Base-by-base conservation (phyloP, 2,329 filamentous ascomycete species). In the Fusarium mundagurra region DNA sequence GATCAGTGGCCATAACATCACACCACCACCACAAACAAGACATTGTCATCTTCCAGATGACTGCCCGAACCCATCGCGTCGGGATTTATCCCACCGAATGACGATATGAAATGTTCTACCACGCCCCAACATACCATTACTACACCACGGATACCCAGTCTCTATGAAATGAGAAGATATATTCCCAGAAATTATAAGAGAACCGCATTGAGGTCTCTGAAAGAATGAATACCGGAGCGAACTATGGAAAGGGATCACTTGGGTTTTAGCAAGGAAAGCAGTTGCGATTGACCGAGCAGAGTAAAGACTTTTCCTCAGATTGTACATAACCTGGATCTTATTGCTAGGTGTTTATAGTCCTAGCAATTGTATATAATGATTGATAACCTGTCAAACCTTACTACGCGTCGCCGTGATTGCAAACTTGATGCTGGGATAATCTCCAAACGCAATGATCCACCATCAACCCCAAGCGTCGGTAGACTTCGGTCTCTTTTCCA, bases 311-410 rank as follows among this genome's bases (percentile, higher is more conserved):
- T 61, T 31, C 18, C 33, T 29, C 27, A 10, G 17, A 18, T 27
- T 69, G 36, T 64, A 69, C 29, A 69, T 69, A 69, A 29, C 17
- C 29, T 18, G 27, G 33, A 20, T 36, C 31, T 29, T 33, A 20
- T 36, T 24, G 22, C 27, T 33, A 14, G 33, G 38, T 43, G 6
- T 4, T 34, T 10, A 24, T 29, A 39, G 9, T 24, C 41, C 9
- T 27, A 69, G 13, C 24, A 41, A 29, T 1, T 18, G 33, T 39
- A 64, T 13, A 68, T 69, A 53, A 41, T 43, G 20, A 50, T 10
- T 9, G 22, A 43, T 12, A 33, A 43, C 43, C 6, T 16, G 8
- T 24, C 11, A 31, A 24, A 36, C 6, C 6, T 22, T 6, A 16
- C 5, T 27, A 7, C 7, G 3, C 11, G 18, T 27, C 20, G 33